Base-by-base conservation (phyloP, 148 eudicot species). In the Suaeda aralocaspica region DNA sequence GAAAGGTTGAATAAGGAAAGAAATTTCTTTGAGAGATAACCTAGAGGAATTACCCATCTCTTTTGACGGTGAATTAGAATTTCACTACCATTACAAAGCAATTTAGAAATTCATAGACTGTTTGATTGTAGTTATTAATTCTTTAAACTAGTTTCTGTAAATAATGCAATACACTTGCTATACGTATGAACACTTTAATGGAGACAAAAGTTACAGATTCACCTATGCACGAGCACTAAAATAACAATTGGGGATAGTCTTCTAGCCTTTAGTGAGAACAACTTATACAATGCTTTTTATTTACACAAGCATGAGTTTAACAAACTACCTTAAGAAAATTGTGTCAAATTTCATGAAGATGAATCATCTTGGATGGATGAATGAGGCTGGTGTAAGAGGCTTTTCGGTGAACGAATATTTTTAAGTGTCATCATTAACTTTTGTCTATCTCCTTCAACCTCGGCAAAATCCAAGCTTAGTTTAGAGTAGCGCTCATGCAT, bases 361-460 rank as follows among this genome's bases (percentile, higher is more conserved):
- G 57, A 45, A 44, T 78, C 82, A 45, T 44, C 79, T 1, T 70
- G 60, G 53, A 53, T 70, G 52, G 81, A 78, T 30, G 89, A 77
- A 30, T 86, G 79, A 39, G 86, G 79, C 31, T 74, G 79, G 68
- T 69, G 77, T 7, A 76, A 55, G 70, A 81, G 72, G 58, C 81
- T 85, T 70, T 76, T 90, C 6, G 98, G 81, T 57, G 89, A 70
- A 5, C 96, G 81, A 21, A 74, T 77, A 45, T 85, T 93, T 74
- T 88, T 93, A 21, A 93, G 92, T 2, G 89, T 90, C 91, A 93
- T 85, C 72, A 58, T 79, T 30, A 93, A 85, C 80, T 83, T 93
- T 69, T 90, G 92, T 75, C 98, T 82, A 80, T 93, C 98, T 46
- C 98, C 98, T 86, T 93, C 96, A 39, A 93, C 98, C 84, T 93